These are phyloP conservation scores for Penicillium sp. DNA, from an alignment of 2,329 filamentous ascomycete genomes.

Conservation along the genomic window DNA sequence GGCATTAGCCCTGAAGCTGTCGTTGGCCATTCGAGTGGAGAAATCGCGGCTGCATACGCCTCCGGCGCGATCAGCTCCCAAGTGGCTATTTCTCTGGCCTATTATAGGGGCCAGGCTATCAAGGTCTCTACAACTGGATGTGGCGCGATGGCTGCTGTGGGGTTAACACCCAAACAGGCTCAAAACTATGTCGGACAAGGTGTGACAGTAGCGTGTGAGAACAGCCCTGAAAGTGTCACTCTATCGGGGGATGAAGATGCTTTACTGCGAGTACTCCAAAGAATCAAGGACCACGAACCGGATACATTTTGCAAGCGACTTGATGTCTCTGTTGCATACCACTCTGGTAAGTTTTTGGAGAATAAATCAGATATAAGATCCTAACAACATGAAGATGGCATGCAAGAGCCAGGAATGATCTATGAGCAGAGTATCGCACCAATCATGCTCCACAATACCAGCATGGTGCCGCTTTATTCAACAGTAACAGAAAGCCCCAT, in stretches of 20 bases:
- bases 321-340: conserved; percentile 17
- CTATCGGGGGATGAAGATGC: conserved; percentile 17
- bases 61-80: conserved; percentile 12
- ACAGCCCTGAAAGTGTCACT: conserved; percentile 17
- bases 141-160: conserved; percentile 18
- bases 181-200: conserved; percentile 5
- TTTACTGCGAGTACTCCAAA: not conserved
- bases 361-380: not conserved
- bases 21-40: conserved; percentile 27
- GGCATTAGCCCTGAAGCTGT: conserved; percentile 16
- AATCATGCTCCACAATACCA: not conserved
- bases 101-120: conserved; percentile 16
- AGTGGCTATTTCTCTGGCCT: conserved; percentile 18
- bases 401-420: not conserved
- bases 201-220: conserved; percentile 22
- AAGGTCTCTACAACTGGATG: not conserved
- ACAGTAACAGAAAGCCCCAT: not conserved
- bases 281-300: conserved; percentile 1
- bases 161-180: conserved; percentile 2
- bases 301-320: conserved; percentile 13
- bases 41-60: conserved; percentile 28
- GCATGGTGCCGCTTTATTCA: conserved; percentile 12
- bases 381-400: not conserved
- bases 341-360: conserved; percentile 12
- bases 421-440: not conserved